Conservation (phyloP, 345 rosid species). For the Camelina sativa region DNA sequence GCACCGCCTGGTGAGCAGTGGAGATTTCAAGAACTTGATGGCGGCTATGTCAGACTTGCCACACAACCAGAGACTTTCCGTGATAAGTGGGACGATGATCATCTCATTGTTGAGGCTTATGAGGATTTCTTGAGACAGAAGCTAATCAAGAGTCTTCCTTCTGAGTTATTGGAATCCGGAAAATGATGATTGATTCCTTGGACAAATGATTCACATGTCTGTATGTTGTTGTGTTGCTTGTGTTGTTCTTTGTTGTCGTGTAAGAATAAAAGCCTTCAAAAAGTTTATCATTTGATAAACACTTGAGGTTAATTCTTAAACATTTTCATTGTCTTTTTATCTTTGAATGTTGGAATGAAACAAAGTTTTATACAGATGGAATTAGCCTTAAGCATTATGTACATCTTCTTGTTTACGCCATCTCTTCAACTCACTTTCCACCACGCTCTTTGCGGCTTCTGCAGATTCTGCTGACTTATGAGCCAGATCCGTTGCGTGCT, state of each 20-base stretch:
- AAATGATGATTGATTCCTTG: conserved; percentile 4
- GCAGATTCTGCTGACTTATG: conserved; percentile 71
- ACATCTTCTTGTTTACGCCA: conserved; percentile 60
- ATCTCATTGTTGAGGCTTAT: conserved; percentile 52
- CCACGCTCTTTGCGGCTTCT: conserved; percentile 63
- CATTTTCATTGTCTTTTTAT: conserved; percentile 14
- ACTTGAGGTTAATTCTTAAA: background rate
- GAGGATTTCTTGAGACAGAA: conserved; percentile 52
- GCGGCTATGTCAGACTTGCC: background rate
- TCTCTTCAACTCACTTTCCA: conserved; percentile 69
- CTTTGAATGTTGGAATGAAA: conserved; percentile 12
- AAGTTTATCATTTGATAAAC: background rate
- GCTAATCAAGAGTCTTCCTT: conserved; percentile 35
- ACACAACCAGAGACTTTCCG: conserved; percentile 53
- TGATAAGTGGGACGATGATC: conserved; percentile 67
- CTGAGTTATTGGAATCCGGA: conserved; percentile 1
- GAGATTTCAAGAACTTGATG: conserved; percentile 51
- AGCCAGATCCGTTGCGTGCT: conserved; percentile 73
- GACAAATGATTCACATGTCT: conserved; percentile 3
- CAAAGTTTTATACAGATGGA: conserved; percentile 30
- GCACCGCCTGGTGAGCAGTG: conserved; percentile 52
- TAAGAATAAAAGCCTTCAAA: background rate
- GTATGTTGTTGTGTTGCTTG: background rate
- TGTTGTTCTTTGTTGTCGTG: background rate
- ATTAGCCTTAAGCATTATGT: conserved; percentile 31